Base-by-base conservation (phyloP, 78 protist genomes). In the Ministeria vibrans region DNA sequence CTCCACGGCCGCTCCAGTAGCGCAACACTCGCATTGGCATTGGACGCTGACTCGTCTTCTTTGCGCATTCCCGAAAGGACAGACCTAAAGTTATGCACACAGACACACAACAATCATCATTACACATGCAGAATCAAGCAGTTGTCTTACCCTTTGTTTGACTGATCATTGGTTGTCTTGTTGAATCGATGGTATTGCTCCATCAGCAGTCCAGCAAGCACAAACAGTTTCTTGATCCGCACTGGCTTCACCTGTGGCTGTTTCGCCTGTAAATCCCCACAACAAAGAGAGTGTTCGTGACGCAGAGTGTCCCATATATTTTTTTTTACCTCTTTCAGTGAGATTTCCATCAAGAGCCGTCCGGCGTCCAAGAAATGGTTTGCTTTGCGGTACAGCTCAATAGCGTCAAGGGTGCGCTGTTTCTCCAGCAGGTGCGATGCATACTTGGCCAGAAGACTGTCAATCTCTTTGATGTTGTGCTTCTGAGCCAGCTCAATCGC, bases 201-300 rank as follows among this genome's bases (percentile, higher is more conserved):
- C 28, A 92, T 72, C 39, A 87, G 88, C 25, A 88, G 82, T n/a
- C 90, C 95, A 23, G 88, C 91, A 46, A 89, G 79, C 28, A 92
- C 91, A 30, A 36, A 83, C 30, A 89, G 64, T 81, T 87, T 79
- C 87, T 92, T 92, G 68, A 81, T 84, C 23, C 91, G 55, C 55
- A 46, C 28, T 38, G 34, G 69, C 79, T 13, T 46, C 55, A 13
- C 55, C 55, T 46, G 36, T 46, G 68, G 49, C 44, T n/a, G n/a
- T n/a, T n/a, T n/a, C n/a, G n/a, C n/a, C n/a, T n/a, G n/a, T n/a
- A n/a, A n/a, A n/a, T n/a, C n/a, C n/a, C n/a, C n/a, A n/a, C n/a
- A n/a, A n/a, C n/a, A n/a, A n/a, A n/a, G n/a, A n/a, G n/a, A n/a
- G n/a, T n/a, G n/a, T n/a, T n/a, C n/a, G n/a, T n/a, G n/a, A n/a